Evolutionary conservation across 2,329 filamentous ascomycete species (phyloP).

Genomic region (Colletotrichum sp.): DNA sequence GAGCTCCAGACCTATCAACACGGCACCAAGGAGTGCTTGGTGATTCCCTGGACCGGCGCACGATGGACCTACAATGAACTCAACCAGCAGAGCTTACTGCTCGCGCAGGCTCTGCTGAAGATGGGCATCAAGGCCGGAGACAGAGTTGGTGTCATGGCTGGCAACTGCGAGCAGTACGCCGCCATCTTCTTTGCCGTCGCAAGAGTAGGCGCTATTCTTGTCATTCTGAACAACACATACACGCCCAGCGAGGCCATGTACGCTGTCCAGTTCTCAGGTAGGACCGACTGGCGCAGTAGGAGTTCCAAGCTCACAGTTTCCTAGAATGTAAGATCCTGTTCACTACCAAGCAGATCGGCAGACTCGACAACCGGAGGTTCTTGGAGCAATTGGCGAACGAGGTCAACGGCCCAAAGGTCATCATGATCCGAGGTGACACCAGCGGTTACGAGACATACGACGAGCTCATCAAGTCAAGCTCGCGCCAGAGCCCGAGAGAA

Average conservation of each 20-base stretch:
- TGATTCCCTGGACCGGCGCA: conserved; percentile 78
- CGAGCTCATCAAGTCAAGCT: conserved; percentile 59
- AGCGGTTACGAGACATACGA: conserved; percentile 64
- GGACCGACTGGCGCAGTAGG: background rate
- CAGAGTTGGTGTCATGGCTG: conserved; percentile 76
- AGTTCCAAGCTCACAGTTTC: background rate
- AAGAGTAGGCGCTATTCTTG: conserved; percentile 70
- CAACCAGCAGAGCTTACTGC: conserved; percentile 63
- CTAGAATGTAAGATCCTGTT: conserved; percentile 77
- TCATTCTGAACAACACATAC: conserved; percentile 85
- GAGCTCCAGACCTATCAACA: conserved; percentile 73
- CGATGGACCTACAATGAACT: conserved; percentile 75
- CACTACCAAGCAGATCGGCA: conserved; percentile 72
- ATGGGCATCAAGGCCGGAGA: conserved; percentile 73
- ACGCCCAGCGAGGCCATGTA: conserved; percentile 75
- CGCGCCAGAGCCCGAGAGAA: conserved; percentile 50
- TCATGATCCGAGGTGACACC: conserved; percentile 64
- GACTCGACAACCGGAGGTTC: conserved; percentile 66
- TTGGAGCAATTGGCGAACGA: conserved; percentile 57
- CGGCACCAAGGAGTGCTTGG: conserved; percentile 69
- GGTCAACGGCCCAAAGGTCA: conserved; percentile 52
- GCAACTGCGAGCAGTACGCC: conserved; percentile 83
- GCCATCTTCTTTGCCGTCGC: conserved; percentile 77
- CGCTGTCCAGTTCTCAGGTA: conserved; percentile 73
- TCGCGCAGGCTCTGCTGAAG: conserved; percentile 70